Evolutionary conservation across 2,329 filamentous ascomycete species (phyloP).

Genomic region (Penicillium palitans): DNA sequence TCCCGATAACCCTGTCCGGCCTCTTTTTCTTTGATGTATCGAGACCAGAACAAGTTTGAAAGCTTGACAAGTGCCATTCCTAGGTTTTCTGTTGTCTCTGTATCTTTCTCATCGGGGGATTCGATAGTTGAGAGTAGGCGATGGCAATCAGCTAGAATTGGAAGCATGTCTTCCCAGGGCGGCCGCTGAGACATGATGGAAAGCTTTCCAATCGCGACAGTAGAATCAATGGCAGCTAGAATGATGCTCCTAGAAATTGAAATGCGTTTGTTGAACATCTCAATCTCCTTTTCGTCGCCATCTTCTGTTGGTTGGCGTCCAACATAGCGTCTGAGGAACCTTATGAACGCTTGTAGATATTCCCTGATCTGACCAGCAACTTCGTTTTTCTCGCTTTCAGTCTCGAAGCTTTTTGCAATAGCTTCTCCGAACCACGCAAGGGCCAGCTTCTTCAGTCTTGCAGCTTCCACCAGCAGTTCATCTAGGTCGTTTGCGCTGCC

Average conservation of each 20-base stretch:
- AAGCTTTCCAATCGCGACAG: constrained; percentile 41
- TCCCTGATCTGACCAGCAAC: constrained; percentile 32
- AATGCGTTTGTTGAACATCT: constrained; percentile 36
- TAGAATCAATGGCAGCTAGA: constrained; percentile 44
- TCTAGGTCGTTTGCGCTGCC: constrained; percentile 46
- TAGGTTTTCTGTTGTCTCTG: constrained; percentile 25
- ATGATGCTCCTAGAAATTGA: constrained; percentile 38
- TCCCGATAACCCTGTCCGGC: constrained; percentile 34
- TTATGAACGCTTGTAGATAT: constrained; percentile 42
- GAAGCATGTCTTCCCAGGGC: constrained; percentile 40
- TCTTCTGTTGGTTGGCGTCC: constrained; percentile 33
- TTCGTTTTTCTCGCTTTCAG: constrained; percentile 21
- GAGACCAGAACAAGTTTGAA: constrained; percentile 51
- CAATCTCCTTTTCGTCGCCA: constrained; percentile 29
- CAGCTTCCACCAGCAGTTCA: constrained; percentile 45
- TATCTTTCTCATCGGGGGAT: constrained; percentile 7
- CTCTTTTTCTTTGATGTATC: constrained; percentile 47
- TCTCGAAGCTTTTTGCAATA: constrained; percentile 23
- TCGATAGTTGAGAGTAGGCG: constrained; percentile 37
- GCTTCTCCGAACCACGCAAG: constrained; percentile 40
- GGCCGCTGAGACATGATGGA: constrained; percentile 39
- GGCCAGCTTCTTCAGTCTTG: constrained; percentile 45
- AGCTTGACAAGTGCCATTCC: constrained; percentile 40
- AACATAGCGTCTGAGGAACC: constrained; percentile 45
- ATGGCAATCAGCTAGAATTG: constrained; percentile 40